These are phyloP conservation scores for Septoria linicola DNA, from an alignment of 2,329 filamentous ascomycete species.

Conservation along the genomic window DNA sequence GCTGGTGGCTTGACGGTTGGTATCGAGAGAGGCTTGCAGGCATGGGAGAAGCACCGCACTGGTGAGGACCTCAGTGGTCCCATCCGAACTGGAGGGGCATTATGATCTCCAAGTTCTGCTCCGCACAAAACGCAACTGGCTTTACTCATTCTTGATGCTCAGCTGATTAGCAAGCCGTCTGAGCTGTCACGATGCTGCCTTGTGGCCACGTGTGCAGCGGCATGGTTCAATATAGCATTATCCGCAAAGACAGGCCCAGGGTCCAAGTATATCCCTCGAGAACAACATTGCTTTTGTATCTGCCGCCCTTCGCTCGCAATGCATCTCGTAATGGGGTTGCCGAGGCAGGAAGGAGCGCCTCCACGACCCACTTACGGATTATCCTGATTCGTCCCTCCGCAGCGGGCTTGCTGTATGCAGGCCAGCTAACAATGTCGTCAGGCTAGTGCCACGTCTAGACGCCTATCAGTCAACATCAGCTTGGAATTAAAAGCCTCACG, in stretches of 20 bases:
- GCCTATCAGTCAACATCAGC: conserved; percentile 6
- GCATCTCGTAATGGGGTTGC: neutral
- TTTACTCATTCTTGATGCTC: too few species aligned
- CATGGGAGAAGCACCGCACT: conserved; percentile 21
- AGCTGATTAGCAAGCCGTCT: neutral
- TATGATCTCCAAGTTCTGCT: too few species aligned
- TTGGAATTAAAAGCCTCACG: neutral
- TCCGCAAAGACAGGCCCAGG: too few species aligned
- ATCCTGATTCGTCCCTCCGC: conserved; percentile 11
- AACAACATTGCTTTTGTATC: conserved; percentile 2
- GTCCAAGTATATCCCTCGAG: too few species aligned
- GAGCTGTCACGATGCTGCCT: neutral
- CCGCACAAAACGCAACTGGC: too few species aligned
- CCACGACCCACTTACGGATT: conserved; percentile 1
- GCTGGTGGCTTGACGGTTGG: conserved; percentile 24
- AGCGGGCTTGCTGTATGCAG: conserved; percentile 13
- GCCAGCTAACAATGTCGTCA: conserved; percentile 15
- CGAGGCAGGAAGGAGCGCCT: conserved; percentile 9
- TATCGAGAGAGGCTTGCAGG: conserved; percentile 29
- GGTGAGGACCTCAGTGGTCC: conserved; percentile 8
- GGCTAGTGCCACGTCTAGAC: conserved; percentile 3
- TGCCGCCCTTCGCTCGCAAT: neutral
- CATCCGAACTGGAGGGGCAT: neutral
- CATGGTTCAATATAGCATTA: too few species aligned
- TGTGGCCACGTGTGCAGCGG: neutral